These are phyloP conservation scores for Somion occarium DNA, from an alignment of 1,284 basidiomycete species.

Conservation along the genomic window DNA sequence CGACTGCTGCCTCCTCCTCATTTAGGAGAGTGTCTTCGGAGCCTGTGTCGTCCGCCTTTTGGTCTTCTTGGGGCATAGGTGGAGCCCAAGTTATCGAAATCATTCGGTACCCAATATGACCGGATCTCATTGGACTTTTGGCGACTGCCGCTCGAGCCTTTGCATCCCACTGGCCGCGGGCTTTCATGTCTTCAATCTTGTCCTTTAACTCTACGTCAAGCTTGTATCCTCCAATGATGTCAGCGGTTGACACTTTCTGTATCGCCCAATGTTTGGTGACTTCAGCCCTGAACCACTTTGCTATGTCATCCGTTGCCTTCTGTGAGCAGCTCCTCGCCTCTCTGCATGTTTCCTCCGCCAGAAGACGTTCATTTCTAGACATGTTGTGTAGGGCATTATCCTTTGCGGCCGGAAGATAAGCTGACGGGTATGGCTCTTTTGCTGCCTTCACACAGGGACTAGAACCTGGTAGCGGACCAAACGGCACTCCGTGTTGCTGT, in stretches of 20 bases:
- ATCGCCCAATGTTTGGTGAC: too few relatives aligned
- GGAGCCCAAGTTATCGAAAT: slow-evolving; percentile 7
- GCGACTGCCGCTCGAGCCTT: background rate
- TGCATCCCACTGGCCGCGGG: background rate
- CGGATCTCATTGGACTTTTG: background rate
- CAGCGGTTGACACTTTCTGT: too few relatives aligned
- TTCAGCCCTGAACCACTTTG: background rate
- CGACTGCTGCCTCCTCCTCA: too few relatives aligned
- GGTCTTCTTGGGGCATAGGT: background rate
- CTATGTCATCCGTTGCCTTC: background rate
- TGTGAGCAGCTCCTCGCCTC: background rate
- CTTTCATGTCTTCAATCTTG: background rate
- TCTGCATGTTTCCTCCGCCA: too few relatives aligned
- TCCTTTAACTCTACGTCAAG: background rate
- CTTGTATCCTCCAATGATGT: background rate
- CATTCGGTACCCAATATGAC: slow-evolving; percentile 12
- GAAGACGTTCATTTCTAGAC: background rate
- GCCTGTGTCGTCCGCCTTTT: too few relatives aligned
- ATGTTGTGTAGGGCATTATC: background rate
- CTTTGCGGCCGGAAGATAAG: background rate
- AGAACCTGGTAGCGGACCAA: background rate
- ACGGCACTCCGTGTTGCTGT: background rate
- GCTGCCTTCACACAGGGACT: background rate
- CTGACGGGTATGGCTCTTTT: background rate
- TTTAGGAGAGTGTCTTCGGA: too few relatives aligned